Percentiles rank a stretch among this genome's conserved stretches.
phyloP scores from a whole-genome alignment of 2,329 filamentous ascomycete species.

The Balansia obtecta region DNA sequence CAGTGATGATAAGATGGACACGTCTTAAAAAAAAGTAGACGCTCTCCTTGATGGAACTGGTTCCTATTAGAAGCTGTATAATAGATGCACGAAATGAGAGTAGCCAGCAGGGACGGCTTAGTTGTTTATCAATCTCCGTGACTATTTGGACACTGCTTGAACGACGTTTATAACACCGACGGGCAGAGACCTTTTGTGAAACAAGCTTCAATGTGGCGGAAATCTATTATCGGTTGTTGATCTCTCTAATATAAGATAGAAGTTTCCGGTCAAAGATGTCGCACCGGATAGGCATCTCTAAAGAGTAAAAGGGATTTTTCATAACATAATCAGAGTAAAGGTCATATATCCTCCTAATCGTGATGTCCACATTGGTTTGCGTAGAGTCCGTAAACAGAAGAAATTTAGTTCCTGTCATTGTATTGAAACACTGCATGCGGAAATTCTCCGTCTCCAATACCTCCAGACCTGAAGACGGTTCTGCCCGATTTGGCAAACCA shows the following conservation, averaged over 20 bases:
- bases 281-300: slow-evolving; percentile 94
- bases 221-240: slow-evolving; percentile 41
- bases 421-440: slow-evolving; percentile 90
- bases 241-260: slow-evolving; percentile 64
- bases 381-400: slow-evolving; percentile 84
- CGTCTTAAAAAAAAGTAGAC: slow-evolving; percentile 40
- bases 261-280: slow-evolving; percentile 89
- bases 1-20: slow-evolving; percentile 74
- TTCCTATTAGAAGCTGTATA: slow-evolving; percentile 21
- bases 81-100: not conserved
- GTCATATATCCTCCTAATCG: slow-evolving; percentile 81
- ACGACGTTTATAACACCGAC: too few relatives aligned
- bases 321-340: slow-evolving; percentile 95
- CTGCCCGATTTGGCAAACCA: slow-evolving; percentile 35
- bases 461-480: slow-evolving; percentile 69
- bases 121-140: not conserved
- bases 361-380: slow-evolving; percentile 75
- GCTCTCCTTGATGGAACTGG: slow-evolving; percentile 1
- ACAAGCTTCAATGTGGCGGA: not conserved
- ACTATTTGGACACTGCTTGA: too few relatives aligned
- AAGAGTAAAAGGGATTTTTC: slow-evolving; percentile 98
- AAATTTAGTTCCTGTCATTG: slow-evolving; percentile 89
- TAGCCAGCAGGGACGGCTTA: not conserved
- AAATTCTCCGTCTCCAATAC: slow-evolving; percentile 91
- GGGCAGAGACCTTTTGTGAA: too few relatives aligned